phyloP scores from a whole-genome alignment of 2,329 filamentous ascomycete genomes.

The Pseudogymnoascus sp. region DNA sequence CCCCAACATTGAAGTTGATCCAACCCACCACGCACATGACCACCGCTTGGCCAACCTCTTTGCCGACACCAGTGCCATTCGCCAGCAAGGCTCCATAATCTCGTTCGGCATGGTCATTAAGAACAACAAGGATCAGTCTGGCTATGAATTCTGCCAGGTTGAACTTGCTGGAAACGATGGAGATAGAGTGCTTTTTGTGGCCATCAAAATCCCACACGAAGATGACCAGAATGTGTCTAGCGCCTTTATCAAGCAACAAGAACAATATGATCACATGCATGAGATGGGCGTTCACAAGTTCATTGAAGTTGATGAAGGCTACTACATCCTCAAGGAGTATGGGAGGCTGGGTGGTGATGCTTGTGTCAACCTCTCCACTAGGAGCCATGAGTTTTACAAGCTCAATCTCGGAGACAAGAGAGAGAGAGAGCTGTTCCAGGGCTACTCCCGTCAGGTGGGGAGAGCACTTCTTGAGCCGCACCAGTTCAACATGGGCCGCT shows the following conservation, averaged over 20 bases:
- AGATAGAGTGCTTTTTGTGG: neutral
- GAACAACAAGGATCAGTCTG: neutral
- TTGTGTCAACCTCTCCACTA: neutral
- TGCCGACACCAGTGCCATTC: neutral
- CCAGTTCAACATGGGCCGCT: neutral
- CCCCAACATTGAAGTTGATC: neutral
- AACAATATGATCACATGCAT: too few relatives aligned
- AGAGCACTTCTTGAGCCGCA: neutral
- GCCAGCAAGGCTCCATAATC: neutral
- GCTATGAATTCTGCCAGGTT: neutral
- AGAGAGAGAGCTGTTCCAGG: neutral
- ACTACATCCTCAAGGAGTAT: neutral
- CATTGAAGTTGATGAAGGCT: neutral
- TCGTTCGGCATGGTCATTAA: neutral
- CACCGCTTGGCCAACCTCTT: neutral
- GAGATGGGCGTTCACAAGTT: neutral
- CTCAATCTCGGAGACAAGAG: neutral
- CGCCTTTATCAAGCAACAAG: neutral
- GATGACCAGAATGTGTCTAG: neutral
- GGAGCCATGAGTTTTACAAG: neutral
- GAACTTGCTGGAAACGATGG: neutral
- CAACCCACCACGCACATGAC: neutral
- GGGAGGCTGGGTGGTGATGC: neutral
- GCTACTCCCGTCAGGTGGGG: neutral
- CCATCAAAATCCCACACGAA: neutral